These are phyloP conservation scores for Malassezia vespertilionis DNA, from an alignment of 1,284 basidiomycete species.

Conservation along the genomic window DNA sequence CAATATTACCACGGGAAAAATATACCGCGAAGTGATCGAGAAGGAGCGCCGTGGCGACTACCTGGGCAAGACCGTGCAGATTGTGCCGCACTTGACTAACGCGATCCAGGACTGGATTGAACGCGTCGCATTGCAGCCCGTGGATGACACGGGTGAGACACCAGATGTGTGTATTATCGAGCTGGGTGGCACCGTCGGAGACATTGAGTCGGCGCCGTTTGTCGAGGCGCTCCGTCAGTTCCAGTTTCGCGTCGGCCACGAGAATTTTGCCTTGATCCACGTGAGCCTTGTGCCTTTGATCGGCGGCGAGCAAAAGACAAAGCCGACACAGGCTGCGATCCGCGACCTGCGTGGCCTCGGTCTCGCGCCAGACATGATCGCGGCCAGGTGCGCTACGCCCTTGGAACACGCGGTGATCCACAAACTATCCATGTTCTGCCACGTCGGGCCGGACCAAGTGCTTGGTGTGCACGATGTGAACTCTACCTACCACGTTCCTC, in stretches of 20 bases:
- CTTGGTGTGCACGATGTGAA: slow-evolving; percentile 91
- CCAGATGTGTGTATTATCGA: slow-evolving; percentile 97
- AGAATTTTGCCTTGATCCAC: slow-evolving; percentile 94
- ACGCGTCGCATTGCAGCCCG: slow-evolving; percentile 80
- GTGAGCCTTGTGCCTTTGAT: slow-evolving; percentile 97
- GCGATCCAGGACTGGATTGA: slow-evolving; percentile 99
- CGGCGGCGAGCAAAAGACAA: slow-evolving; percentile 98
- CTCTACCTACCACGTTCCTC: slow-evolving; percentile 93
- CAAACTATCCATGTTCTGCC: slow-evolving; percentile 99
- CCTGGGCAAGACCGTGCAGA: slow-evolving; percentile 93
- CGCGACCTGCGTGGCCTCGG: slow-evolving; percentile 87
- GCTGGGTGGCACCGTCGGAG: slow-evolving; percentile 86
- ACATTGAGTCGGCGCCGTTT: slow-evolving; percentile 93
- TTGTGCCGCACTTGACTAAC: slow-evolving; percentile 91
- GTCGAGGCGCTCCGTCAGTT: slow-evolving; percentile 98
- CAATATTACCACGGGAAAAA: slow-evolving; percentile 97
- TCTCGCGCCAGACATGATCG: slow-evolving; percentile 86
- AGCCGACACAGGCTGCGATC: slow-evolving; percentile 94
- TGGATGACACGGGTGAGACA: slow-evolving; percentile 82
- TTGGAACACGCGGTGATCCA: slow-evolving; percentile 74
- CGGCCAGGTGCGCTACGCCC: slow-evolving; percentile 63
- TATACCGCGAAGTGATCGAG: slow-evolving; percentile 92
- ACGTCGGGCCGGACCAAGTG: slow-evolving; percentile 84
- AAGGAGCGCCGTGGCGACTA: slow-evolving; percentile 95
- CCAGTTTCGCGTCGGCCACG: slow-evolving; percentile 88